Conservation (phyloP, 306 rosid genomes). For the Rosa multiflora region DNA sequence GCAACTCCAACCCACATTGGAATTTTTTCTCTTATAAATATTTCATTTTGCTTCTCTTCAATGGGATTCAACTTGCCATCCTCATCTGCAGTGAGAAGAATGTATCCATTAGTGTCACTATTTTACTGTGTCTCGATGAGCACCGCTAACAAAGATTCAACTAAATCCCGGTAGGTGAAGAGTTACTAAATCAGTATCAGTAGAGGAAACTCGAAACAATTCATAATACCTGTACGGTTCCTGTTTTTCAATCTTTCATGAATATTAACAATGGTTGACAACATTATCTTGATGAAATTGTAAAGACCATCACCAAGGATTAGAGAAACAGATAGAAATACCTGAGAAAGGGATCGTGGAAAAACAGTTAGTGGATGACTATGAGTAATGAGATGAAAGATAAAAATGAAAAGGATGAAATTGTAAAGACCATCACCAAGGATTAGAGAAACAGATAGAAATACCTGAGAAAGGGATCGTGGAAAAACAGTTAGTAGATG, state of each 20-base stretch:
- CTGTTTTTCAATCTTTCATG: constrained; percentile 30
- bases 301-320: constrained; percentile 86
- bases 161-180: neutral
- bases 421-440: constrained; percentile 84
- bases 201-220: constrained; percentile 30
- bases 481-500: neutral
- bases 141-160: neutral
- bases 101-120: neutral
- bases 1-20: constrained; percentile 53
- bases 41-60: constrained; percentile 44
- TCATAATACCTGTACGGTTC: constrained; percentile 29
- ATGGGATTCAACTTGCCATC: constrained; percentile 29
- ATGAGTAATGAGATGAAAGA: neutral
- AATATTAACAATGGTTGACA: constrained; percentile 43
- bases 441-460: constrained; percentile 73
- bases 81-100: constrained; percentile 26
- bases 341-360: constrained; percentile 33
- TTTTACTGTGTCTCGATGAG: neutral
- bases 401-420: constrained; percentile 24
- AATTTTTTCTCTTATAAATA: constrained; percentile 64
- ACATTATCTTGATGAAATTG: constrained; percentile 66
- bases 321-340: constrained; percentile 70
- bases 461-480: constrained; percentile 43
- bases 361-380: neutral
- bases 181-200: constrained; percentile 15